Base-by-base conservation (phyloP, 2,329 filamentous ascomycete genomes). In the Sarocladiaceae sp. region DNA sequence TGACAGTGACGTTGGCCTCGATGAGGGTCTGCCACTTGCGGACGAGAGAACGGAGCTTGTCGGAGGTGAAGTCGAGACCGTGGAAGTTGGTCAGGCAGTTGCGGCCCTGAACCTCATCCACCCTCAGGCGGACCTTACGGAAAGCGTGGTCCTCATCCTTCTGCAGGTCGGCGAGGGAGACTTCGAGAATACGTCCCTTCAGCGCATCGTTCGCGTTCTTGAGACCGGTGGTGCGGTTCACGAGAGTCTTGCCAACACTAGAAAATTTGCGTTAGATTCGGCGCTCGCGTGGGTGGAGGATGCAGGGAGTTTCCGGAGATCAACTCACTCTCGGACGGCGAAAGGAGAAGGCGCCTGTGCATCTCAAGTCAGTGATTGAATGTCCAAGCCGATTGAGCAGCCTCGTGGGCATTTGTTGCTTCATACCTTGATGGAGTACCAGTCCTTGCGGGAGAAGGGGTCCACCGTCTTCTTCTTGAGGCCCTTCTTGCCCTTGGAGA, bases 11-110 rank as follows among this genome's bases (percentile, higher is more conserved):
- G 73, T 98, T 98, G 79, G 93, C 93, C 83, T 98, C 93, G 60
- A 98, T 97, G 65, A 98, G 81, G 54, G 90, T 85, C 76, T 98
- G 93, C 93, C 93, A 98, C 80, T 98, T 98, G 78, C 93, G 90
- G 62, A 98, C 93, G 57, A 98, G 85, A 54, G 93, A 97, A 68
- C 93, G 88, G 63, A 98, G 85, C 83, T 98, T 98, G 83, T 98
- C 93, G 61, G 93, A 96, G 68, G 93, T 98, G 85, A 98, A 97
- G 78, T 98, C 93, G 69, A 98, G 83, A 61, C 93, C 93, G 83
- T 98, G 90, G 86, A 98, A 98, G 84, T 96, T 96, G 80, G 93
- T 97, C 73, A 98, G 77, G 79, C 93, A 97, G 85, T 95, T 97
- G 84, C 96, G 96, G 80, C 93, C 93, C 78, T 98, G 93, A 54